Percentiles rank a stretch among this genome's conserved stretches.
Evolutionary conservation across 352 stramenopile species (phyloP).

Genomic region (Pythium oligandrum): DNA sequence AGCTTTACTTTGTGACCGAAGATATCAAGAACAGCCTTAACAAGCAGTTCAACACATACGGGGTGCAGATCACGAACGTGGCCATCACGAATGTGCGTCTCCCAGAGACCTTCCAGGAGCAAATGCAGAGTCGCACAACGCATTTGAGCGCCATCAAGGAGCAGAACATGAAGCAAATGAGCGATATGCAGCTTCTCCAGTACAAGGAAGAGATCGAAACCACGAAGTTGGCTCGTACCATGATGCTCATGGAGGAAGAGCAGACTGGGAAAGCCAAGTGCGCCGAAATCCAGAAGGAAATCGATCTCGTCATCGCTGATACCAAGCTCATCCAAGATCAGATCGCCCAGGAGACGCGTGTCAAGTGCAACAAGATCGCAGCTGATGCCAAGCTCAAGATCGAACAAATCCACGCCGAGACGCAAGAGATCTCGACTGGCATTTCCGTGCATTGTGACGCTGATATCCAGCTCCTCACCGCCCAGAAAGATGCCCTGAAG

Average conservation of each 20-base stretch:
- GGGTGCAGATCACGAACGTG: slow-evolving; percentile 64
- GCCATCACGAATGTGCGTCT: slow-evolving; percentile 66
- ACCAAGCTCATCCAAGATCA: slow-evolving; percentile 44
- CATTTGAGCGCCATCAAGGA: slow-evolving; percentile 64
- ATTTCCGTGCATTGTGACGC: slow-evolving; percentile 36
- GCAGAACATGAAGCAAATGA: slow-evolving; percentile 78
- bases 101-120: slow-evolving; percentile 48
- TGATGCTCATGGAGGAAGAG: slow-evolving; percentile 59
- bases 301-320: slow-evolving; percentile 48
- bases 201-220: slow-evolving; percentile 55
- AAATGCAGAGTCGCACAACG: slow-evolving; percentile 66
- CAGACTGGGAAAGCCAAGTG: slow-evolving; percentile 49
- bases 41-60: slow-evolving; percentile 64
- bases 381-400: slow-evolving; percentile 39
- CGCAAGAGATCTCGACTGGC: slow-evolving; percentile 33
- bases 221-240: slow-evolving; percentile 40
- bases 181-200: slow-evolving; percentile 69
- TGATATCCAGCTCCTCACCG: slow-evolving; percentile 38
- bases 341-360: slow-evolving; percentile 44
- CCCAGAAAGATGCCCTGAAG: slow-evolving; percentile 26
- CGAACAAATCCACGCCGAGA: slow-evolving; percentile 39
- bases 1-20: slow-evolving; percentile 50
- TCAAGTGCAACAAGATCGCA: slow-evolving; percentile 40
- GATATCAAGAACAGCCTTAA: slow-evolving; percentile 69
- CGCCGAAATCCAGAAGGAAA: slow-evolving; percentile 51